Evolutionary conservation across 2,329 filamentous ascomycete species (phyloP), one percentile per base, ranked within the genome.

Genomic region (Xylariaceae sp.): DNA sequence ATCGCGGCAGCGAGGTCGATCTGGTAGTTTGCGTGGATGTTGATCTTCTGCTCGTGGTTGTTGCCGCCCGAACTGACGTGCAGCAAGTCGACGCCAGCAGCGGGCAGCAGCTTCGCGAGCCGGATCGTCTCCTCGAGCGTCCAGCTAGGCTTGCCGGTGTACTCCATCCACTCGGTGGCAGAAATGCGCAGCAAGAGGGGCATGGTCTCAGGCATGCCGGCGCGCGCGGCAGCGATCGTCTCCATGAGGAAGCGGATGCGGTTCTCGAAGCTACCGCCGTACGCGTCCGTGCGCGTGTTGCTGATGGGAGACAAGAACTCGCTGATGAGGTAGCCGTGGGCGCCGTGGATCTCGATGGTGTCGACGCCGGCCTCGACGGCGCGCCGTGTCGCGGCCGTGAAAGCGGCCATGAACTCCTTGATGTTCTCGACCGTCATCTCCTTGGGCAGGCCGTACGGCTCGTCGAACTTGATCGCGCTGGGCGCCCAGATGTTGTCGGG

Each of bases 51-150:
- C 50, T 74, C 72, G 42, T 78, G 73, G 70, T 85, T 82, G 71
- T 89, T 88, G 45, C 89, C 92, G 39, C 86, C 90, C 0, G 86
- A 87, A 67, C 87, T 91, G 59, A 96, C 84, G 72, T 97, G 92
- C 35, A 96, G 80, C 13, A 96, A 77, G 71, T 97, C 92, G 49
- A 96, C 82, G 35, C 92, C 92, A 10, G 81, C 78, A 0, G 81
- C 82, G 0, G 89, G 88, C 0, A 97, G 81, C 8, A 88, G 76
- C 70, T 83, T 81, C 11, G 90, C 88, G 2, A 94, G 82, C 56
- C 75, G 77, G 62, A 88, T 82, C 60, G 74, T 88, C 65, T 92
- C 82, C 49, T 87, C 81, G n/a, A 87, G 67, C 3, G 84, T 86
- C 90, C 90, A 96, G 23, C 76, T 80, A 5, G 76, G 74, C 64